Base-by-base conservation (phyloP, 2,329 filamentous ascomycete genomes). In the Stylonectria norvegica region DNA sequence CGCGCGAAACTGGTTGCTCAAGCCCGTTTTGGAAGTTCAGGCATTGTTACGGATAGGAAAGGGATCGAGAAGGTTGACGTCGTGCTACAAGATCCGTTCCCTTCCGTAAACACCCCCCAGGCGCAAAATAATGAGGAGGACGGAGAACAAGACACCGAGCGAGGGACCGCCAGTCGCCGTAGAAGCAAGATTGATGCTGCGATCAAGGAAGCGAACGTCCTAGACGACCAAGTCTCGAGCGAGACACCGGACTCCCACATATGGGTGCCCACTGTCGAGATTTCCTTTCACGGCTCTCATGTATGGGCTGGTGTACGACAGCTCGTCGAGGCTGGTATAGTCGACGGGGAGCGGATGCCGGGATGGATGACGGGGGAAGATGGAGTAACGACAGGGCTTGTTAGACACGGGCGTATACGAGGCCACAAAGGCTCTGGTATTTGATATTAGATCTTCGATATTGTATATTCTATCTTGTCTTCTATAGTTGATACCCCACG, bases 351-450 rank as follows among this genome's bases (percentile, higher is more conserved):
- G 55, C 78, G 72, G 39, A 90, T 94, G 85, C 89, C 89, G 0
- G 85, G 85, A 0, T 95, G 89, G 88, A 84, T 95, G 83, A 93
- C 88, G 1, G 89, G 89, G 2, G 89, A 95, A 56, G 85, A 89
- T 31, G 85, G 83, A 1, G 81, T 93, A 5, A 93, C 86, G 38
- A 73, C 82, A 25, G 85, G 86, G 1, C 75, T 79, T 19, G 79
- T 94, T 4, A 75, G 73, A 48, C 64, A 79, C 43, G 87, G 88
- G 2, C 72, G 81, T 47, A 80, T 89, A 54, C 66, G 67, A 30
- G 78, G 76, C 1, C 66, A 76, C 53, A 79, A 73, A 45, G 78
- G 78, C 5, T 76, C 75, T 2, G 76, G 76, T 1, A 43, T 80
- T 43, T 78, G 49, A 63, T 43, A 34, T 43, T 39, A 43, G 40